Evolutionary conservation across 1,139 yeast species (phyloP), one percentile per base, ranked within the genome.

Genomic region (Taphrina flavorubra): DNA sequence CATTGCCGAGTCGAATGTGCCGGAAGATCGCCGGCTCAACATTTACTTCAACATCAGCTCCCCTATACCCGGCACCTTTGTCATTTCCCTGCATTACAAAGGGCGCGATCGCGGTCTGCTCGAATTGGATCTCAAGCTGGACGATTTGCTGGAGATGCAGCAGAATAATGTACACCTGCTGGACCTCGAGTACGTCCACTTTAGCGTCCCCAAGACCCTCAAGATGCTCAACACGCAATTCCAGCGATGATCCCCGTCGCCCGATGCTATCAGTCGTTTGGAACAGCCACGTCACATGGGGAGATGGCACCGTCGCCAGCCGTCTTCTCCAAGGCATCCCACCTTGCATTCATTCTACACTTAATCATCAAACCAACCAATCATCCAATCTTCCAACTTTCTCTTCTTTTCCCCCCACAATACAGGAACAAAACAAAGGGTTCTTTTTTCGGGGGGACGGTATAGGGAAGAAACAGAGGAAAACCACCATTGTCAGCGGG

Each of bases 1-100:
- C 6, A 73, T 78, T 16, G 66, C 72, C 4, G 75, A 76, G 10
- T 77, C 78, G 74, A 68, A 75, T 20, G 70, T 79, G 18, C 79
- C 80, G 2, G 77, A 75, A 47, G 62, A 76, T 20, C 61, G 72
- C 10, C 60, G 71, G 42, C 44, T 63, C 36, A 69, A 71, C 55
- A 55, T 71, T 25, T 71, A 63, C 51, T 73, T 78, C 44, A 72
- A 74, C 69, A 75, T 79, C 68, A 76, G 77, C 0, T 76, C 78
- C 8, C 80, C 80, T 0, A 73, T 76, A 0, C 79, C 80, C 0
- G 80, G 80, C 20, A 78, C 79, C 1, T 79, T 77, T 74, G 79
- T 78, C 47, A 72, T 79, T n/a, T 75, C 78, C 4, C 69, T 79
- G 61, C 72, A 75, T 57, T 73, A 77, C 73, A 78, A 78, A 68